Evolutionary conservation across 768 basidiomycete species (phyloP), one percentile per base, ranked within the genome.

Genomic region (Pleurotus cornucopiae): DNA sequence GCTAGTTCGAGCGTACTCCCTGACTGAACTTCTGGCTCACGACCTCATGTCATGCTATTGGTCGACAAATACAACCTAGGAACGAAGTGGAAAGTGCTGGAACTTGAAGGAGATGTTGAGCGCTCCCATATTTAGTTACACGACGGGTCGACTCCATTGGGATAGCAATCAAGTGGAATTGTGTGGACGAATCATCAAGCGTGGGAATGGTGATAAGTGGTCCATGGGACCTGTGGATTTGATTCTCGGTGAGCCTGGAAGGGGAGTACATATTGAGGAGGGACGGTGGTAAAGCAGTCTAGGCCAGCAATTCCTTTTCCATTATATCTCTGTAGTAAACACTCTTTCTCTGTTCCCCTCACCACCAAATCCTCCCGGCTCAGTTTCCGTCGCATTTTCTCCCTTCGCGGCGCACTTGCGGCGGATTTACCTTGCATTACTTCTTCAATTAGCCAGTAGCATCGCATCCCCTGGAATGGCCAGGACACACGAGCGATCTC

Each of bases 401-500:
- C 43, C 30, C 30, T 34, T 34, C 30, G 30, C 30, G 30, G 30
- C 9, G 30, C 11, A 34, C 7, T 34, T 34, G 30, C 30, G 30
- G 30, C 30, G 30, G 30, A 34, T 34, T 34, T 34, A 34, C 30
- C 9, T 34, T 34, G 30, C 30, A 34, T 34, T 34, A 3, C 30
- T 34, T 34, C 30, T 30, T 0, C 1, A 11, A 11, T 34, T 34
- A 34, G 30, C 30, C 30, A 3, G 30, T 34, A 34, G 30, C 30
- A 34, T 34, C 30, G 7, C 30, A 9, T 34, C 11, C 30, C 30
- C 30, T 34, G 30, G 11, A 44, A 72, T 72, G 71, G 65, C 69
- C 25, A 63, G 63, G 51, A 65, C 65, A 21, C 70, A 66, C 49
- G 57, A 64, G 54, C 63, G 70, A 48, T 64, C 64, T 6, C 46